Base-by-base conservation (phyloP, 2,329 filamentous ascomycete genomes). In the Ascosphaera acerosa region DNA sequence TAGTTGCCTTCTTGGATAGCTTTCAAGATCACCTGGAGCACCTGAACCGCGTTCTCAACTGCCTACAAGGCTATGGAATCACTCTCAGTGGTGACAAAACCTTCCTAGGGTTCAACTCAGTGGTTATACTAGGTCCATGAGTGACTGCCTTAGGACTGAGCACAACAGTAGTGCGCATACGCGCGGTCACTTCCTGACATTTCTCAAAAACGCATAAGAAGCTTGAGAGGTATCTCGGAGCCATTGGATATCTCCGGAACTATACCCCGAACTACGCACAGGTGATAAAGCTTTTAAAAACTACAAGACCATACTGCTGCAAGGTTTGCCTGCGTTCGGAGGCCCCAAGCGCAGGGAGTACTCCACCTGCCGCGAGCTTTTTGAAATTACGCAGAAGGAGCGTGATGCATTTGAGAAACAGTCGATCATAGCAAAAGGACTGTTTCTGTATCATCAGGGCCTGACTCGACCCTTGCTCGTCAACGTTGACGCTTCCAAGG, bases 181-280 rank as follows among this genome's bases (percentile, higher is more conserved):
- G 31, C 10, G 32, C 32, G 7, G 9, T 33, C 4, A 17, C 15
- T n/a, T 4, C 10, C 7, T 18, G 29, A 3, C 3, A 4, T 9
- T 33, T 33, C 18, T 28, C 32, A 4, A 15, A 5, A 5, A 31
- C 32, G 5, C 32, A 30, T 4, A 31, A 18, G 15, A 28, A 30
- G 7, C 23, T 33, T 16, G 32, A 33, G 15, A 17, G n/a, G 6
- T 33, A 33, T 28, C 9, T 33, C 12, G 26, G 32, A 14, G 12
- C 31, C 5, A 31, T 28, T 14, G 27, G 25, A 4, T 27, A 14
- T 6, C 14, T 33, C 6, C 26, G 25, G 4, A 15, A 33, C 10
- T 33, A 31, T 18, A 29, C 31, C 14, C 15, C 26, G 3, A 5
- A 20, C 26, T 33, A 31, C 15, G 26, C 32, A 23, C 9, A 7